Evolutionary conservation across 202 grass and related monocot species (phyloP).

Genomic region (Hordeum pubiflorum): DNA sequence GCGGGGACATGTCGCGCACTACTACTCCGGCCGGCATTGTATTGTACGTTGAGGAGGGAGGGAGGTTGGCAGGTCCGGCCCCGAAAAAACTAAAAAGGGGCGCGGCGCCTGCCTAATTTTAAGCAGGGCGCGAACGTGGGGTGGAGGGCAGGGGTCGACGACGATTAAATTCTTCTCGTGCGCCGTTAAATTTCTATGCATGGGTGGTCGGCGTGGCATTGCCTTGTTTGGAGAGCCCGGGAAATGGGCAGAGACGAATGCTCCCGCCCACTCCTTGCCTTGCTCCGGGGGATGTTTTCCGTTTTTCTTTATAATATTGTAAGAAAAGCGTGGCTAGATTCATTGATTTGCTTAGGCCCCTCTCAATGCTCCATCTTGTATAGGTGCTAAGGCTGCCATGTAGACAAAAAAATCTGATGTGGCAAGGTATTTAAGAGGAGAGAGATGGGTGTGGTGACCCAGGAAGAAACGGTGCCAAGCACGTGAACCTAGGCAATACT

Average conservation of each 20-base stretch:
- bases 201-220: constrained; percentile 16
- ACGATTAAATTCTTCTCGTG: neutral
- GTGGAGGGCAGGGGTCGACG: neutral
- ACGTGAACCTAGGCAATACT: too few relatives aligned
- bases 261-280: constrained; percentile 34
- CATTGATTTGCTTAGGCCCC: too few relatives aligned
- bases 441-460: too few relatives aligned
- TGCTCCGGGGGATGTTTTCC: neutral
- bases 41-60: neutral
- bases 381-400: too few relatives aligned
- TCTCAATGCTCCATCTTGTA: too few relatives aligned
- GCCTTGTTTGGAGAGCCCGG: constrained; percentile 51
- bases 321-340: too few relatives aligned
- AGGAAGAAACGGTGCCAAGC: too few relatives aligned
- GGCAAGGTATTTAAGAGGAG: too few relatives aligned
- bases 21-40: constrained; percentile 2
- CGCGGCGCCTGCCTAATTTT: constrained; percentile 38
- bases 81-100: constrained; percentile 31
- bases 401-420: too few relatives aligned
- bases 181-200: neutral
- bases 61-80: constrained; percentile 15
- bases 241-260: constrained; percentile 35
- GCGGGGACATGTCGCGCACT: constrained; percentile 31
- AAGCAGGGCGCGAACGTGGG: constrained; percentile 58
- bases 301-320: too few relatives aligned